phyloP scores from a whole-genome alignment of 1,284 basidiomycete species.

The Malassezia psittaci region DNA sequence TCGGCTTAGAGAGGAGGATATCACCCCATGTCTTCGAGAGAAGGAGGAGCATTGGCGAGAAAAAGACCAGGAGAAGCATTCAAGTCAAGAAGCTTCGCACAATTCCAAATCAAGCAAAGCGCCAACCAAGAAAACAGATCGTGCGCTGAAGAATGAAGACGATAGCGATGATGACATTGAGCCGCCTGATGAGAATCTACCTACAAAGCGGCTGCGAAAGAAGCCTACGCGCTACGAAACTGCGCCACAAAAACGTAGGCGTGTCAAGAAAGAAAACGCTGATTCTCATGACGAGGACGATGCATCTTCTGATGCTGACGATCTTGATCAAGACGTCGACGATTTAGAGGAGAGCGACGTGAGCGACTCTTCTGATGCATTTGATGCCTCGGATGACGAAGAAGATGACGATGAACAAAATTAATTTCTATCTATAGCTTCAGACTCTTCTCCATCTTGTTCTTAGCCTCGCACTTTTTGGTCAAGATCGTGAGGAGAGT shows the following conservation, averaged over 20 bases:
- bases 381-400: background rate
- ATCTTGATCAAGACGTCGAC: background rate
- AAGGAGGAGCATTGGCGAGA: background rate
- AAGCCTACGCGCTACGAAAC: background rate
- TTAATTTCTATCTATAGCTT: too few species aligned
- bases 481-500: too few species aligned
- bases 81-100: background rate
- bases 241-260: conserved; percentile 15
- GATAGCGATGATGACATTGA: conserved; percentile 5
- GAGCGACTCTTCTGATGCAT: background rate
- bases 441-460: too few species aligned
- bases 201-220: conserved; percentile 10
- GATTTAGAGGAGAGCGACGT: conserved; percentile 1
- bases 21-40: conserved; percentile 9
- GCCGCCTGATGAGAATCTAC: conserved; percentile 1
- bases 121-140: background rate
- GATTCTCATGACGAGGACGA: background rate
- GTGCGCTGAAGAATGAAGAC: background rate
- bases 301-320: background rate
- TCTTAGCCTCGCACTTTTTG: too few species aligned
- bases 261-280: conserved; percentile 8
- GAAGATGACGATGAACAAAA: conserved; percentile 3
- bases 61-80: background rate
- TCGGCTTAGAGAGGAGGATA: conserved; percentile 11
- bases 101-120: background rate